Percentiles rank a stretch among this genome's conserved stretches.
phyloP scores from a whole-genome alignment of 805 yeast species.

The Cyberlindnera saturnus region DNA sequence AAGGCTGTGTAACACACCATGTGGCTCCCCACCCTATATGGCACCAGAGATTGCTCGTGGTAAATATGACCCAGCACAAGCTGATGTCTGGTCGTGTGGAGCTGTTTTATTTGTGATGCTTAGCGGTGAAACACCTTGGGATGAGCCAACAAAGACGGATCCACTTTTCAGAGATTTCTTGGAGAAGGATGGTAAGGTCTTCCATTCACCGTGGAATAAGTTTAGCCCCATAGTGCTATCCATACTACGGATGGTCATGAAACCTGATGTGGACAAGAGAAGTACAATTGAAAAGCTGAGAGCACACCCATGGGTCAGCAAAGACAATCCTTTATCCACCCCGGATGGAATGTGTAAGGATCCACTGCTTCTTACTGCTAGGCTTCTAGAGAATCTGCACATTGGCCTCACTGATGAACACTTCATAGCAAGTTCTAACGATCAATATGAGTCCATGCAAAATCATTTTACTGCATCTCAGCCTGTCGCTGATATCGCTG shows the following conservation, averaged over 20 bases:
- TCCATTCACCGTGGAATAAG: slow-evolving; percentile 48
- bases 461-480: slow-evolving; percentile 36
- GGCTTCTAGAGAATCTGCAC: slow-evolving; percentile 44
- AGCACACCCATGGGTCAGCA: slow-evolving; percentile 51
- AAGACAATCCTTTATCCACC: slow-evolving; percentile 37
- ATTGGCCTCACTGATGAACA: slow-evolving; percentile 49
- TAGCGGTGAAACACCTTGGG: slow-evolving; percentile 71
- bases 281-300: slow-evolving; percentile 34
- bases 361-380: slow-evolving; percentile 44
- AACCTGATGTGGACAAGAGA: slow-evolving; percentile 41
- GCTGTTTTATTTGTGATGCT: slow-evolving; percentile 54
- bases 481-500: slow-evolving; percentile 38
- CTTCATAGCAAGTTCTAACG: slow-evolving; percentile 20
- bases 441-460: slow-evolving; percentile 17
- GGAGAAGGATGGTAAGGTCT: slow-evolving; percentile 39
- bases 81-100: slow-evolving; percentile 71
- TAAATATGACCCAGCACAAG: slow-evolving; percentile 49
- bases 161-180: slow-evolving; percentile 38
- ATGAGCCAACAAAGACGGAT: slow-evolving; percentile 50
- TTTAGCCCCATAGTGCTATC: slow-evolving; percentile 44
- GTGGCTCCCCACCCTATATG: slow-evolving; percentile 74
- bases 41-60: slow-evolving; percentile 62
- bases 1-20: slow-evolving; percentile 43
- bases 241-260: slow-evolving; percentile 45
- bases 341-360: slow-evolving; percentile 47